Evolutionary conservation across 2,329 filamentous ascomycete species (phyloP).

Genomic region (Cadophora sp.): DNA sequence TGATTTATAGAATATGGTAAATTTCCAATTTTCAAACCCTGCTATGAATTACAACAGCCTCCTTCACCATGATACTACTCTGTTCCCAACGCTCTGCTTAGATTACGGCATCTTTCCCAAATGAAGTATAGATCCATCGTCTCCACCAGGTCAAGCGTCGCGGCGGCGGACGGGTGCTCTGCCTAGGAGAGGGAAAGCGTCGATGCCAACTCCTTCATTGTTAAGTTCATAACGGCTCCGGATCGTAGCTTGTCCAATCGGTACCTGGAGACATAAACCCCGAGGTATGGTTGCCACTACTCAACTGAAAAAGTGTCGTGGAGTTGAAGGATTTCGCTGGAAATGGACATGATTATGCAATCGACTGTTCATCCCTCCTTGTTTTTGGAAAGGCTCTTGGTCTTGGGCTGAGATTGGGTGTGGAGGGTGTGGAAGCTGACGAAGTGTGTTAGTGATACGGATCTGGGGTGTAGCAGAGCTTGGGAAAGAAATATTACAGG

Average conservation of each 20-base stretch:
- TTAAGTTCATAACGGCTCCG: conserved; percentile 10
- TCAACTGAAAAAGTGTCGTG: neutral
- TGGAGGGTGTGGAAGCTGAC: neutral
- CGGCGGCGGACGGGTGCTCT: neutral
- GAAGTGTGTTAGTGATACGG: neutral
- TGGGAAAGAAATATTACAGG: neutral
- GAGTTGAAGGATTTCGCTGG: neutral
- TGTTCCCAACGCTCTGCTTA: neutral
- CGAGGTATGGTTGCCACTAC: conserved; percentile 5
- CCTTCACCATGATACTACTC: neutral
- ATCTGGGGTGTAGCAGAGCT: neutral
- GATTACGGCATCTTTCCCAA: neutral
- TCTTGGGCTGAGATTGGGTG: neutral
- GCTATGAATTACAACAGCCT: neutral
- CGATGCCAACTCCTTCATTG: conserved; percentile 7
- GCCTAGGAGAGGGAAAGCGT: conserved; percentile 18
- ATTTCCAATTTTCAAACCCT: neutral
- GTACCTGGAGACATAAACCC: neutral
- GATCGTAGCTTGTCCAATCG: conserved; percentile 16
- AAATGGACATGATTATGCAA: conserved; percentile 21
- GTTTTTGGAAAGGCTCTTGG: neutral
- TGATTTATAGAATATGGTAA: neutral
- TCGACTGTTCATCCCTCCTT: conserved; percentile 11
- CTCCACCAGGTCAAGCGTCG: neutral
- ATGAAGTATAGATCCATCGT: conserved; percentile 4